These are phyloP conservation scores for Hippophae tibetana DNA, from an alignment of 306 rosid genomes.

Conservation along the genomic window DNA sequence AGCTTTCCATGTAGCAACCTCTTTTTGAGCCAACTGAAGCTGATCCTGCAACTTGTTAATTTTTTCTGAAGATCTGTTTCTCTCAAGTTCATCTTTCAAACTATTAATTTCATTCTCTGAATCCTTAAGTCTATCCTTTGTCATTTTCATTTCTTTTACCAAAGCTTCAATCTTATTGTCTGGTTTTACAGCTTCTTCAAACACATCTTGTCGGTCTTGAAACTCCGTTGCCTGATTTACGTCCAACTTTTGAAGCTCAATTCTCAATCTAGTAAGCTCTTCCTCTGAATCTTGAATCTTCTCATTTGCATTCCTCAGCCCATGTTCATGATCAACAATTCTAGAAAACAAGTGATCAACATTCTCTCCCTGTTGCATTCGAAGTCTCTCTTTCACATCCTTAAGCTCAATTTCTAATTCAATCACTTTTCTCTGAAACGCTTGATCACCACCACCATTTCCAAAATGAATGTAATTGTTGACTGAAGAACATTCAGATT, in stretches of 20 bases:
- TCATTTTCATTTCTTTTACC: conserved; percentile 43
- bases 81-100: conserved; percentile 43
- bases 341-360: conserved; percentile 34
- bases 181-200: conserved; percentile 24
- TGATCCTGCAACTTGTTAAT: conserved; percentile 48
- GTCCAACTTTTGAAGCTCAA: conserved; percentile 34
- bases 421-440: conserved; percentile 44
- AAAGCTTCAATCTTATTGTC: conserved; percentile 27
- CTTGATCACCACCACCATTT: conserved; percentile 39
- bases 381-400: conserved; percentile 60
- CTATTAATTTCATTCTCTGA: conserved; percentile 51
- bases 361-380: conserved; percentile 49
- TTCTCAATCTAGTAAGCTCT: conserved; percentile 39
- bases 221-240: conserved; percentile 15
- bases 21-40: conserved; percentile 55
- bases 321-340: conserved; percentile 36
- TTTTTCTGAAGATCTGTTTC: conserved; percentile 41
- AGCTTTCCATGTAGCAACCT: conserved; percentile 47
- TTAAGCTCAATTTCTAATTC: conserved; percentile 85
- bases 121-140: conserved; percentile 44
- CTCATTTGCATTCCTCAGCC: conserved; percentile 46
- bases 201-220: conserved; percentile 21
- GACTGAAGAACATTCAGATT: conserved; percentile 86
- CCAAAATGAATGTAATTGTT: conserved; percentile 51
- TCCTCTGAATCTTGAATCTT: conserved; percentile 40